Evolutionary conservation across 2,329 filamentous ascomycete species (phyloP).

Genomic region (Dactylellina drechsleri): DNA sequence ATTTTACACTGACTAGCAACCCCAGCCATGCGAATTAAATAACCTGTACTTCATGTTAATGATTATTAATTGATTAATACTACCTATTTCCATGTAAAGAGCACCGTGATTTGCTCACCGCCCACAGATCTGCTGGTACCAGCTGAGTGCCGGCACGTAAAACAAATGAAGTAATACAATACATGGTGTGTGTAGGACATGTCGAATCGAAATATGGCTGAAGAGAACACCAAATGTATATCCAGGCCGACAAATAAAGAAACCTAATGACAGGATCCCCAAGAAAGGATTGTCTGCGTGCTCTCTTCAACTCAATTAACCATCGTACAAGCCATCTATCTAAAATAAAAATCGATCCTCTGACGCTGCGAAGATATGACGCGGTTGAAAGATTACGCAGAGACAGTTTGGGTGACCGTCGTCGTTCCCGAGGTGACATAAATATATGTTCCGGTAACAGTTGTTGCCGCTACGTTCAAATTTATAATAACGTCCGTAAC

Average conservation of each 20-base stretch:
- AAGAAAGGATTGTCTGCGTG: no score
- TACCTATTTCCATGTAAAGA: background rate
- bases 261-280: no score
- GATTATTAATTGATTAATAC: conserved; percentile 18
- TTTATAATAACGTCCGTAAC: conserved; percentile 3
- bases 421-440: conserved; percentile 5
- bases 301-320: no score
- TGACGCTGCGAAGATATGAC: no score
- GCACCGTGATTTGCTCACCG: background rate
- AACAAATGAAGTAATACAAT: background rate
- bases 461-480: background rate
- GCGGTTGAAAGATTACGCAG: background rate
- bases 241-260: no score
- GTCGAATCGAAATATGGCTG: background rate
- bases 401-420: conserved; percentile 2
- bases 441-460: background rate
- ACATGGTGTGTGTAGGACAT: background rate
- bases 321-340: no score
- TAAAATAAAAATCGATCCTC: no score
- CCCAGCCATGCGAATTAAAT: no score
- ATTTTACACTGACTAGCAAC: no score
- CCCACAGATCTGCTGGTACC: background rate
- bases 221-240: no score
- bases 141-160: background rate
- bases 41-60: background rate